These are phyloP conservation scores for Chytriomyces sp. DNA, from an alignment of 192 early-diverging fungal species.

Conservation along the genomic window DNA sequence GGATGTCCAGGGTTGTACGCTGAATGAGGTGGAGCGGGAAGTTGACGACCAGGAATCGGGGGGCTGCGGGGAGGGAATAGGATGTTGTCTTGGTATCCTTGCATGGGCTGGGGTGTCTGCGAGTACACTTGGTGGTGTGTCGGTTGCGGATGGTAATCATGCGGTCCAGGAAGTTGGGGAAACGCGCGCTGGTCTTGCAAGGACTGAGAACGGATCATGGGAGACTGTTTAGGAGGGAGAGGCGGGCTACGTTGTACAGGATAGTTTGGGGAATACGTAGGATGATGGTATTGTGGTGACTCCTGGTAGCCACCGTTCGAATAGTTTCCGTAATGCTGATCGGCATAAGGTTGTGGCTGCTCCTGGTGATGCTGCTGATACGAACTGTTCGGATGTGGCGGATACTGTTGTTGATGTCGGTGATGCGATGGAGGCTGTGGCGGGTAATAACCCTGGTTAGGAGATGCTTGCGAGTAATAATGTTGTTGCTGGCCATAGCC, in stretches of 20 bases:
- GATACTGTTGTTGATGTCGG: slow-evolving; percentile 3
- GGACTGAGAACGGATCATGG: neutral
- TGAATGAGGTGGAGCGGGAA: neutral
- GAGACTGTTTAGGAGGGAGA: neutral
- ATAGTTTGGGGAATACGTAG: neutral
- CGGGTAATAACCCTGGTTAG: neutral
- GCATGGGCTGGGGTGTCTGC: neutral
- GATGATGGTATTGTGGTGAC: too few species aligned
- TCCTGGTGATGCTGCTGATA: neutral
- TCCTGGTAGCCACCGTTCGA: too few species aligned
- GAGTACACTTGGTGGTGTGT: too few species aligned
- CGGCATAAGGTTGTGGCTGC: neutral
- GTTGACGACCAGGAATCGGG: neutral
- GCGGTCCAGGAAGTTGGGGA: neutral
- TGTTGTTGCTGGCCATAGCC: neutral
- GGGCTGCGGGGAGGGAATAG: neutral
- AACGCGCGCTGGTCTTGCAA: neutral
- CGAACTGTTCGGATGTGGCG: neutral
- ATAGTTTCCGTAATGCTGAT: too few species aligned
- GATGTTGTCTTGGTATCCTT: neutral
- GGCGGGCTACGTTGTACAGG: neutral
- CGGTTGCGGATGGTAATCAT: too few species aligned
- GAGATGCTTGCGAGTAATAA: neutral
- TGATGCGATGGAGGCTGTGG: neutral
- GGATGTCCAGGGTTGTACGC: neutral